Evolutionary conservation across 306 rosid species (phyloP), one percentile per base, ranked within the genome.

Genomic region (Cucurbita moschata): DNA sequence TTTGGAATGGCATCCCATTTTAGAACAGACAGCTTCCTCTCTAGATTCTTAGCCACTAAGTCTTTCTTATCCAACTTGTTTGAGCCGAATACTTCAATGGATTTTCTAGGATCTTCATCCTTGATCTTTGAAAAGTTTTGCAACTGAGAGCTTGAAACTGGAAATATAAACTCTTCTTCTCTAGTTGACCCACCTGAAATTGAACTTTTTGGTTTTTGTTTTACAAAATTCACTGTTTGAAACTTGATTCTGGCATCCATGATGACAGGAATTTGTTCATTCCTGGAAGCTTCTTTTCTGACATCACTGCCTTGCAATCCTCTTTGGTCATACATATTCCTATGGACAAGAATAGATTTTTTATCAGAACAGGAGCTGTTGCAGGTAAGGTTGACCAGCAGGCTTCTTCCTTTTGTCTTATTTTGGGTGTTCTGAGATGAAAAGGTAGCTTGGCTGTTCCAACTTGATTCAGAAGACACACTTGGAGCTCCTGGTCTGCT

Each of bases 1-100:
- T 85, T 80, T 6, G 86, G 88, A 68, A 85, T 85, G 56, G 86
- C 83, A 57, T 85, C 88, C 85, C 82, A 85, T 9, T 77, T 76
- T 60, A 80, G 73, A 61, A 82, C 75, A 49, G 88, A 82, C 18
- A 80, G 76, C 54, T 82, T 85, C 52, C 83, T 76, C 80, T 85
- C 88, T 26, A 74, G 76, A 64, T 77, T 77, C 50, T 72, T 74
- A 18, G 75, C 76, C 14, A 83, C 77, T 1, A 75, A 15, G 46
- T 77, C 86, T 15, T 44, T 64, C 55, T 50, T 61, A 51, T 73
- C 74, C 56, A 57, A 38, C 46, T 49, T 74, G 67, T 73, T 61
- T 43, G 85, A 76, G 52, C 86, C 88, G 47, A 85, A 78, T 64
- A 82, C 83, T 70, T 82, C 83, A 52, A 82, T 76, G 0, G 84